Evolutionary conservation across 192 early-diverging fungal species (phyloP).

Genomic region (Geranomyces michiganensis): DNA sequence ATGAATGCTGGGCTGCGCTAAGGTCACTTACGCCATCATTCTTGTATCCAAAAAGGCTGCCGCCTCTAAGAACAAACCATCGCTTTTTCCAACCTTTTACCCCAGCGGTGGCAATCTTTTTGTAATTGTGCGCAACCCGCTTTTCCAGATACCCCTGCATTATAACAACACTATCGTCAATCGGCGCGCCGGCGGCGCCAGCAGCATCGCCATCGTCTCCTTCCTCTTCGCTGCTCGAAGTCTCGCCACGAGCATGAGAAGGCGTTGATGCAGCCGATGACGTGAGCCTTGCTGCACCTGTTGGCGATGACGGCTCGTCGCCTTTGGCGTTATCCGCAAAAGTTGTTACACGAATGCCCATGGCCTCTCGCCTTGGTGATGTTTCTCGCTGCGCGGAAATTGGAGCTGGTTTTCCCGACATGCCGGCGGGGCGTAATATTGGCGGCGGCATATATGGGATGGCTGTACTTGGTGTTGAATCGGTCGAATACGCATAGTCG

Average conservation of each 20-base stretch:
- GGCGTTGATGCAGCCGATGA: slow-evolving; percentile 7
- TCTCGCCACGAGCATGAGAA: neutral
- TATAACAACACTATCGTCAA: slow-evolving; percentile 42
- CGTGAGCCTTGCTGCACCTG: neutral
- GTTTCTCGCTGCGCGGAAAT: neutral
- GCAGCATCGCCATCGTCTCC: slow-evolving; percentile 15
- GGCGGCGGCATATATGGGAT: slow-evolving; percentile 12
- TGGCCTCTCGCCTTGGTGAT: neutral
- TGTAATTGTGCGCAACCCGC: slow-evolving; percentile 38
- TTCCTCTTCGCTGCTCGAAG: slow-evolving; percentile 50
- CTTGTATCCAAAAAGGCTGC: slow-evolving; percentile 48
- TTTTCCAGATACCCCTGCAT: slow-evolving; percentile 53
- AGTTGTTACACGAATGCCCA: slow-evolving; percentile 1
- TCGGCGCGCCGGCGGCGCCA: neutral
- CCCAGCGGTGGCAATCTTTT: slow-evolving; percentile 29
- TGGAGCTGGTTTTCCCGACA: slow-evolving; percentile 10
- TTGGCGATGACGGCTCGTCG: neutral
- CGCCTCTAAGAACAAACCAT: slow-evolving; percentile 55
- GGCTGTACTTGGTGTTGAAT: slow-evolving; percentile 19
- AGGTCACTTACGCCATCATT: slow-evolving; percentile 41
- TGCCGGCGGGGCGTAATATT: neutral
- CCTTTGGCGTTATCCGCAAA: neutral
- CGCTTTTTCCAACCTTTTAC: slow-evolving; percentile 49
- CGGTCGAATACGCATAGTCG: slow-evolving; percentile 12
- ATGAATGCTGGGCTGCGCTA: no score